Percentiles rank a stretch among this genome's conserved stretches.
Evolutionary conservation across 2,329 filamentous ascomycete species (phyloP).

Genomic region (Monosporascus sp.): DNA sequence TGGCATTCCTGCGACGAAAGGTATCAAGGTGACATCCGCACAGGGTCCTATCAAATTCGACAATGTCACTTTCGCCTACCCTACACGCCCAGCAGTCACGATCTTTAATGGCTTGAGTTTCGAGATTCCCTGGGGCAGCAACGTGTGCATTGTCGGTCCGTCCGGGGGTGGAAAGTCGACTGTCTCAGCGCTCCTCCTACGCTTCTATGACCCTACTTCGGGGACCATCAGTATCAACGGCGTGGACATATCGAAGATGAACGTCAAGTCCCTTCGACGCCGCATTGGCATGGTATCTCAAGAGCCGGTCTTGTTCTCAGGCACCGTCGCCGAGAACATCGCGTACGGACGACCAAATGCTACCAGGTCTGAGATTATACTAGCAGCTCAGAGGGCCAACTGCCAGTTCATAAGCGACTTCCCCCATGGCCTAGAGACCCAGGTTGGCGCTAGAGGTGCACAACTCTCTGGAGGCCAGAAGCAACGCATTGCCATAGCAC

Average conservation of each 20-base stretch:
- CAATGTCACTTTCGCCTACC: constrained; percentile 84
- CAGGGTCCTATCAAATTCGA: constrained; percentile 85
- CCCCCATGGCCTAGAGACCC: constrained; percentile 90
- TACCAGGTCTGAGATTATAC: constrained; percentile 73
- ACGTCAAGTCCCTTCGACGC: constrained; percentile 85
- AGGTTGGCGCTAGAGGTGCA: constrained; percentile 85
- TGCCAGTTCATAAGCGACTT: constrained; percentile 97
- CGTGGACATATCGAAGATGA: constrained; percentile 77
- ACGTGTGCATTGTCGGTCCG: constrained; percentile 93
- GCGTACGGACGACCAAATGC: constrained; percentile 82
- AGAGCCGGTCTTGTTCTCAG: constrained; percentile 88
- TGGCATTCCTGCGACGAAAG: constrained; percentile 81
- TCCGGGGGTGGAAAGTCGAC: constrained; percentile 96
- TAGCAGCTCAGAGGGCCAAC: constrained; percentile 86
- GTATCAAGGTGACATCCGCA: constrained; percentile 72
- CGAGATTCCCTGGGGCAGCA: constrained; percentile 85
- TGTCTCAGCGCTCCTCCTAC: constrained; percentile 81
- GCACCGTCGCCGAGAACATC: constrained; percentile 83
- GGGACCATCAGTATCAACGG: constrained; percentile 82
- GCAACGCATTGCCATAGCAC: constrained; percentile 93
- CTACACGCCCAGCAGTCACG: constrained; percentile 82
- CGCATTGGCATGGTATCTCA: constrained; percentile 95
- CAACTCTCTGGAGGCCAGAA: constrained; percentile 96
- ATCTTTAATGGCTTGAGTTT: constrained; percentile 91
- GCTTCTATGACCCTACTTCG: constrained; percentile 81